Evolutionary conservation across 2,329 filamentous ascomycete genomes (phyloP), one percentile per base, ranked within the genome.

Genomic region (Fusarium subglutinans): DNA sequence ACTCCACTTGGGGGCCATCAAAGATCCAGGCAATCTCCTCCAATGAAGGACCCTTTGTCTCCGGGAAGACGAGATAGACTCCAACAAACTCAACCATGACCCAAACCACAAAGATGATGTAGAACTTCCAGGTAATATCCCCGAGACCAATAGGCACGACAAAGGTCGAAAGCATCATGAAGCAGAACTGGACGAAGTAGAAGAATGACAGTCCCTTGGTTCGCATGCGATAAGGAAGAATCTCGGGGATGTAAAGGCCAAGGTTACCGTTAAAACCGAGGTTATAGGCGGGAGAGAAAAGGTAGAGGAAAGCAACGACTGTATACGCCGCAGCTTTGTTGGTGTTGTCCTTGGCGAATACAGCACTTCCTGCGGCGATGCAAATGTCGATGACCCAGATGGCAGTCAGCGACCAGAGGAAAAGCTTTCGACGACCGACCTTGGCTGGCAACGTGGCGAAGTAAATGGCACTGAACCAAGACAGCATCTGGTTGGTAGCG

Each of bases 1-100:
- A 58, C 24, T 35, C 26, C 40, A 45, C 38, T 14, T 24, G 14
- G 5, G 53, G 51, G 1, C 61, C 44, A 33, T 74, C 74, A 15
- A 76, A 76, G 6, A 76, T 66, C 15, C 64, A 40, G 0, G 67
- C 64, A 45, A 76, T 76, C 7, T 76, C 68, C 20, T 76, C 73
- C 17, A 76, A 24, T 1, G 60, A 63, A 14, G 65, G 70, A 1
- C 73, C 70, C 7, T 67, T 68, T 3, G 74, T 76, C n/a, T 74
- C 74, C 0, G 70, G 74, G 14, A 66, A 76, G 9, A 63, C 48
- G 7, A 76, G 59, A 20, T 63, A 76, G 1, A 76, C 30, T 8
- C 59, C 67, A 5, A 70, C n/a, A 13, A 57, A 58, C 15, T 72
- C 51, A 11, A 69, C 20, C 13, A 76, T 66, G 8, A 74, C 33